A percentile compares a stretch with the other conserved stretches of the same genome.
These are phyloP conservation scores for Limnomonas spitsbergensis DNA, from an alignment of 139 green algal genomes.

Conservation along the genomic window DNA sequence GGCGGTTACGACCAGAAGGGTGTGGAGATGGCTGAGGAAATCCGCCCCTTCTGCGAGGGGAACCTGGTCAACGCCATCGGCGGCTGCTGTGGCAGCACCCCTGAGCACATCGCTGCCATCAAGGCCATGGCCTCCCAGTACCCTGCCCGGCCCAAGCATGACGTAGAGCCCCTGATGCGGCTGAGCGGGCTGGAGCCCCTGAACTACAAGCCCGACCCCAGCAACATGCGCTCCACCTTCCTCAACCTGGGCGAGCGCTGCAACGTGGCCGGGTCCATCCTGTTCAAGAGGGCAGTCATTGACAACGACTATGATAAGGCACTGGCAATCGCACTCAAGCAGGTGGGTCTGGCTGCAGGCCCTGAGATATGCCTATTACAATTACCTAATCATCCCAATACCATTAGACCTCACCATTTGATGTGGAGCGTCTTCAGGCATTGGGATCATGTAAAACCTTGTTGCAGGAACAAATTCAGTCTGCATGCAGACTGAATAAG, in stretches of 20 bases:
- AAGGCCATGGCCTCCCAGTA: slow-evolving; percentile 64
- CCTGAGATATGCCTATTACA: too few species aligned
- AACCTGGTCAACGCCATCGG: slow-evolving; percentile 90
- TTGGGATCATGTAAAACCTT: too few species aligned
- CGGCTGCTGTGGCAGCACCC: slow-evolving; percentile 90
- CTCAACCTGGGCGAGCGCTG: slow-evolving; percentile 95
- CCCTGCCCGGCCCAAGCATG: slow-evolving; percentile 57
- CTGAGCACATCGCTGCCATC: slow-evolving; percentile 89
- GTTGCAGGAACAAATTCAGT: too few species aligned
- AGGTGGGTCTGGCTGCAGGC: not conserved
- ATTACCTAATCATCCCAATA: not conserved
- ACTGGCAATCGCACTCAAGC: slow-evolving; percentile 72
- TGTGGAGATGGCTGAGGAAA: slow-evolving; percentile 90
- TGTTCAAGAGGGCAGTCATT: slow-evolving; percentile 97
- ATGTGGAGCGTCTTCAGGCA: too few species aligned
- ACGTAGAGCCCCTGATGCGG: slow-evolving; percentile 74
- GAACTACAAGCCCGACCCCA: slow-evolving; percentile 79
- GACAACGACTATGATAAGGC: slow-evolving; percentile 94
- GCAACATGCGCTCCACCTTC: slow-evolving; percentile 85
- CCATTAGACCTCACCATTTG: too few species aligned
- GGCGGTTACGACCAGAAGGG: slow-evolving; percentile 96
- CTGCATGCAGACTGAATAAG: too few species aligned
- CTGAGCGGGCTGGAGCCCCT: slow-evolving; percentile 92
- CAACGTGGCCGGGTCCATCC: slow-evolving; percentile 92
- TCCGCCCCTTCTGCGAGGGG: slow-evolving; percentile 86